Percentiles rank a stretch among this genome's conserved stretches.
phyloP scores from a whole-genome alignment of 2,329 filamentous ascomycete genomes.

The Sphaerulina vaccinii region DNA sequence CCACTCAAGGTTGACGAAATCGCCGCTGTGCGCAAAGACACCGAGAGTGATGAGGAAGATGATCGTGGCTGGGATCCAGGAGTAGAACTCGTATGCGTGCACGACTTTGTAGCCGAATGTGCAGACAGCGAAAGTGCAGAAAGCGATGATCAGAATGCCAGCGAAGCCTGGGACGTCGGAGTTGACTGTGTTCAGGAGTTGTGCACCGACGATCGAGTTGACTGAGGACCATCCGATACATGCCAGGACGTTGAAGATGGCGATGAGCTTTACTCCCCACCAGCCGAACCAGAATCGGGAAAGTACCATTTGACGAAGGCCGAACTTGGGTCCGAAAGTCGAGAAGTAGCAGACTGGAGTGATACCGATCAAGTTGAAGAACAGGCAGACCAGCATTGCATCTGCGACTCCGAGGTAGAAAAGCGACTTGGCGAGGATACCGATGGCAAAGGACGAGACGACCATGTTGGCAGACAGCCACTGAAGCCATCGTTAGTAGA shows the following conservation, averaged over 20 bases:
- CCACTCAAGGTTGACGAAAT: conserved; percentile 64
- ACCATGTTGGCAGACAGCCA: conserved; percentile 80
- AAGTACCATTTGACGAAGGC: conserved; percentile 77
- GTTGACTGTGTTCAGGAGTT: conserved; percentile 74
- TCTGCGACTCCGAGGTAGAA: conserved; percentile 73
- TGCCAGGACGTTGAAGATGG: conserved; percentile 67
- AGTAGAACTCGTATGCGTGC: conserved; percentile 73
- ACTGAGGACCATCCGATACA: conserved; percentile 74
- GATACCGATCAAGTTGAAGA: conserved; percentile 73
- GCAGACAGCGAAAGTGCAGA: conserved; percentile 67
- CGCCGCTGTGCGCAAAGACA: conserved; percentile 64
- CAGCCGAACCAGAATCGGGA: conserved; percentile 71
- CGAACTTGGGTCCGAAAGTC: conserved; percentile 71
- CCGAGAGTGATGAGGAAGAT: conserved; percentile 72
- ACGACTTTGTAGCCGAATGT: conserved; percentile 75
- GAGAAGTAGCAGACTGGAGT: conserved; percentile 74
- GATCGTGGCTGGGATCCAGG: conserved; percentile 70
- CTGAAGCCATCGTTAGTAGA: conserved; percentile 40
- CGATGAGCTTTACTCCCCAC: conserved; percentile 48
- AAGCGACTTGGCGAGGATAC: conserved; percentile 66
- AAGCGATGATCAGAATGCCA: conserved; percentile 71
- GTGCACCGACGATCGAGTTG: conserved; percentile 76
- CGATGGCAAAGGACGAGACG: conserved; percentile 73
- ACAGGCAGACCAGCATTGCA: conserved; percentile 67
- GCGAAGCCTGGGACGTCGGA: conserved; percentile 66